Evolutionary conservation across 1,284 basidiomycete species (phyloP), one percentile per base, ranked within the genome.

Genomic region (Pterula multifida): DNA sequence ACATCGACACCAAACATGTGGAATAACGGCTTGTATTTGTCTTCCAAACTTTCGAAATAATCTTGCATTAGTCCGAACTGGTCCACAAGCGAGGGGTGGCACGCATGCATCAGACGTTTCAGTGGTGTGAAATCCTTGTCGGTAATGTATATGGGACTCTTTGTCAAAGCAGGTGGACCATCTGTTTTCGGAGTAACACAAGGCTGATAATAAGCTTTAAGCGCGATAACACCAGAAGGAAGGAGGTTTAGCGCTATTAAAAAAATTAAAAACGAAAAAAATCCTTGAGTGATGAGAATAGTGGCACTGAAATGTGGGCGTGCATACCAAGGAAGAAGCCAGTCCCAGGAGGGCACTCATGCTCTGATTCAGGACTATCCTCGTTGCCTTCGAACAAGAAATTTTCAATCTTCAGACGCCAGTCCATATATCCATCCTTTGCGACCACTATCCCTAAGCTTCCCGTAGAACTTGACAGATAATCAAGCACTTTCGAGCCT

Each of bases 401-500:
- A 12, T 52, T 28, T 46, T 63, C 59, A 35, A 60, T 60, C 25
- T 56, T 54, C 35, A 52, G 58, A 19, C 60, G 56, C 62, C 62
- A 64, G 17, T 58, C 52, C 52, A 63, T 55, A 13, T 53, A 56
- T 6, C 54, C 55, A 11, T 56, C 53, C 1, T 55, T 55, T 22
- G 55, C 56, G 28, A 50, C 52, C 12, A 64, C 61, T 12, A 63
- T 53, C 13, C 62, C 61, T 1, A 64, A 55, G 19, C 59, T 49
- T 3, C 62, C 62, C 24, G 50, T 46, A 3, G 53, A 46, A 49
- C 59, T 59, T 21, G 57, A 56, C 22, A 63, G 48, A 49, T 62
- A 63, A 39, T 56, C 52, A 23, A 64, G 55, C 9, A 64, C 58
- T 17, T 50, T 54, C 3, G 53, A 53, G n/a, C 62, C 63, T 35